Conservation (phyloP, 2,329 filamentous ascomycete genomes). For the Pseudogymnoascus sp. region DNA sequence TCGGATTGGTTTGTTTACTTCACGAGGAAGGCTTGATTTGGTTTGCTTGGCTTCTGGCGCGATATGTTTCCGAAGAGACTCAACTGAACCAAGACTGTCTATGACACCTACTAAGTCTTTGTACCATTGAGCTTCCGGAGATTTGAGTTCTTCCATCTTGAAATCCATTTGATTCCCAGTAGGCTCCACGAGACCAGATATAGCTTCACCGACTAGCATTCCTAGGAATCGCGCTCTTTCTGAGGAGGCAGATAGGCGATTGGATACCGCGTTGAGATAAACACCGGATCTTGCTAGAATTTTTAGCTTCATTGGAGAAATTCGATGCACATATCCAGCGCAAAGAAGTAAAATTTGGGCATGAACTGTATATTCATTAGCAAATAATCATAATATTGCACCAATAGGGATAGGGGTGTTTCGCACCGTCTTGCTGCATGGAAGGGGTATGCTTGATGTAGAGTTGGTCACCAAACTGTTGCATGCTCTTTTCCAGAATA, state of each 20-base stretch:
- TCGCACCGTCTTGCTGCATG: slow-evolving; percentile 78
- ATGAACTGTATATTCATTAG: slow-evolving; percentile 51
- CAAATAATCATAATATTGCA: slow-evolving; percentile 9
- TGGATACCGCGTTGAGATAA: slow-evolving; percentile 76
- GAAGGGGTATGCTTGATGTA: slow-evolving; percentile 80
- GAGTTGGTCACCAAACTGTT: slow-evolving; percentile 74
- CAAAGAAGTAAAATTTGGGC: slow-evolving; percentile 71
- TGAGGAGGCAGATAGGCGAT: slow-evolving; percentile 72
- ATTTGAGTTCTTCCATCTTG: slow-evolving; percentile 69
- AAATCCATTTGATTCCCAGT: slow-evolving; percentile 72
- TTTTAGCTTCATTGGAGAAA: slow-evolving; percentile 57
- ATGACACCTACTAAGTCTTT: slow-evolving; percentile 55
- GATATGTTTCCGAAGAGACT: slow-evolving; percentile 36
- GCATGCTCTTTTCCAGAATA: slow-evolving; percentile 61
- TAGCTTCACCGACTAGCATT: slow-evolving; percentile 74
- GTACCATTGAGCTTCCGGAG: slow-evolving; percentile 68
- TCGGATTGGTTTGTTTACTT: slow-evolving; percentile 28
- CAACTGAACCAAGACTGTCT: slow-evolving; percentile 56
- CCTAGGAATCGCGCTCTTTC: slow-evolving; percentile 72
- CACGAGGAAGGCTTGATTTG: slow-evolving; percentile 10
- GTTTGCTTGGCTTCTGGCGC: slow-evolving; percentile 15
- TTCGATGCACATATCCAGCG: slow-evolving; percentile 67
- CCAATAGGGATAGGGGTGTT: not conserved
- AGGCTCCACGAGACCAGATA: slow-evolving; percentile 49
- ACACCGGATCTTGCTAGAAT: slow-evolving; percentile 62